Conservation (phyloP, 768 basidiomycete species). For the Austroboletus festivus region DNA sequence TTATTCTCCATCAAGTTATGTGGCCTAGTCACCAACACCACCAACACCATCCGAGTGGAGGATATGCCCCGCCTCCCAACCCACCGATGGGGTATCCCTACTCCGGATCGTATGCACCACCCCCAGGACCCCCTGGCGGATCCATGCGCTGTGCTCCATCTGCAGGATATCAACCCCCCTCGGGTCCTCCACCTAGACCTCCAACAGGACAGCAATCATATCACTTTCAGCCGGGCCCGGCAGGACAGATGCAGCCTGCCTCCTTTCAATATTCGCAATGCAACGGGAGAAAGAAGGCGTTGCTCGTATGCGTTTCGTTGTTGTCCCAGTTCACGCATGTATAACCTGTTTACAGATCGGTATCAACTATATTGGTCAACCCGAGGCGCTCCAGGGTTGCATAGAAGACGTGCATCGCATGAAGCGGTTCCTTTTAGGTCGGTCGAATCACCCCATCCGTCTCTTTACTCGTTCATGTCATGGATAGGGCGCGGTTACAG, state of each 20-base stretch:
- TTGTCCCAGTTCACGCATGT: neutral
- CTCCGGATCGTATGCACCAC: constrained; percentile 11
- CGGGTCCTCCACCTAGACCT: constrained; percentile 42
- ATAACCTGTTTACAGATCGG: constrained; percentile 57
- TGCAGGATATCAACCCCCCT: constrained; percentile 15
- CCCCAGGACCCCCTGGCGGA: constrained; percentile 16
- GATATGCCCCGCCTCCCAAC: constrained; percentile 21
- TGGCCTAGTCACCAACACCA: neutral
- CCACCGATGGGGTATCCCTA: constrained; percentile 10
- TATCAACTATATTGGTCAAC: constrained; percentile 78
- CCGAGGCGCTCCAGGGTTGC: constrained; percentile 73
- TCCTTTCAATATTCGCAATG: constrained; percentile 90
- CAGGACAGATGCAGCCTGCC: constrained; percentile 49
- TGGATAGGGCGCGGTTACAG: constrained; percentile 50
- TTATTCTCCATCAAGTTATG: too few species aligned
- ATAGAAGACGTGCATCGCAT: constrained; percentile 90
- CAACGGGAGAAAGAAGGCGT: constrained; percentile 81
- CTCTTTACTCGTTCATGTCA: neutral
- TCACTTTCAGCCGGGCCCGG: constrained; percentile 52
- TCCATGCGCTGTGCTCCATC: neutral
- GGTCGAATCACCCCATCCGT: constrained; percentile 19
- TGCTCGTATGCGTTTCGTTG: constrained; percentile 58
- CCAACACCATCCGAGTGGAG: constrained; percentile 34
- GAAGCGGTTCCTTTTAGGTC: constrained; percentile 69
- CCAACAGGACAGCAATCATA: constrained; percentile 59